Evolutionary conservation across 768 basidiomycete species (phyloP), one percentile per base, ranked within the genome.

Genomic region (Lyophyllum atratum): DNA sequence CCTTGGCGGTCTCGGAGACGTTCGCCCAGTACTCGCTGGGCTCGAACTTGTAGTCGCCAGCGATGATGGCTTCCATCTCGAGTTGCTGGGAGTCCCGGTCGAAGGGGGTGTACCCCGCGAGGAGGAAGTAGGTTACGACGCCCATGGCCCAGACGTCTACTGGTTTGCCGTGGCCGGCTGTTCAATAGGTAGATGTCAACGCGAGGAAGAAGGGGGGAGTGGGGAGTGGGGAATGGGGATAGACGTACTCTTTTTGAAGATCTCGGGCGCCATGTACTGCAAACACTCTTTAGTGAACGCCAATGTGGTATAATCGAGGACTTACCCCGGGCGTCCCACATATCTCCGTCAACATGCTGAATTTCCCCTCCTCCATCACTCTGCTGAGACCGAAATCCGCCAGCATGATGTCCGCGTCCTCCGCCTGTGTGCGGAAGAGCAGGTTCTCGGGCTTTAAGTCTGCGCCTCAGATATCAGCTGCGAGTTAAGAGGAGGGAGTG

Each of bases 381-480:
- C 93, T 86, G 67, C 89, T 89, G 56, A 97, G 81, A 17, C 95
- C 96, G 70, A 99, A 99, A 72, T 99, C 96, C 0, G 96, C 96
- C 56, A 99, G 87, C 87, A 97, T 92, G 65, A 99, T 89, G 66
- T 96, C 95, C 15, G 95, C 89, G 40, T 93, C 92, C 71, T 98
- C 95, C 5, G 84, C 89, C 62, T 84, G 81, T 15, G 90, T 88
- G 55, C 92, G 87, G 86, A 98, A 99, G 29, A 99, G 80, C 22
- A 99, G 84, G 74, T 99, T 99, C 77, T 99, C 96, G 3, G 96
- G 96, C 74, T 99, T 99, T 59, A 99, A 76, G 68, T 99, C 95
- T 90, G 60, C 14, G 21, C 29, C 15, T 9, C 19, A 47, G 14
- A 34, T 28, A 4, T 8, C 19, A 47, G 14, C 28, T 28, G 3